Evolutionary conservation across 352 stramenopile genomes (phyloP), one percentile per base, ranked within the genome.

Genomic region (Phytopythium oedochilum): DNA sequence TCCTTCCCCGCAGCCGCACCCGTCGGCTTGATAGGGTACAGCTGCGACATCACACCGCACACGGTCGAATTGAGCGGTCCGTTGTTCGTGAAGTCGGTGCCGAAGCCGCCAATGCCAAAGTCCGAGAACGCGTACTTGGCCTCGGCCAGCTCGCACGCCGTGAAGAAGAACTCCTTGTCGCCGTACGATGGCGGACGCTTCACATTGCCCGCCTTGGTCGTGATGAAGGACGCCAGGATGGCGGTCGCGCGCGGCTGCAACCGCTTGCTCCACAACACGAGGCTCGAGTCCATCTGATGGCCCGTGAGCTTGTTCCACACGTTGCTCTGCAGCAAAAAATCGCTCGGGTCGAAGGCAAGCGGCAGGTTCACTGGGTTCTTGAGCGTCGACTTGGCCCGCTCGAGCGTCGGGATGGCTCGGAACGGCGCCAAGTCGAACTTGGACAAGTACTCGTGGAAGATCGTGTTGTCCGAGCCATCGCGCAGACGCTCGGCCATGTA

Each of bases 201-300:
- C n/a, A n/a, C n/a, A n/a, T n/a, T n/a, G n/a, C n/a, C n/a, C n/a
- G n/a, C n/a, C n/a, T n/a, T n/a, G n/a, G n/a, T 70, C 51, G 31
- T 60, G 68, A 0, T 72, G 49, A 83, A 82, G 7, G 69, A 83
- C 0, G 57, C 66, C 35, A 88, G 44, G n/a, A 81, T 43, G 10
- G 66, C 63, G 0, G 78, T 88, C 17, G 78, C 75, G 31, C 68
- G 73, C 11, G 59, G 63, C 46, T 88, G 75, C 20, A 60, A 55
- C 11, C 64, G 49, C 60, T 86, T 86, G 46, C 47, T 85, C 78
- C 78, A 88, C 0, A 86, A 60, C 29, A 83, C 35, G 22, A 88
- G 39, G 14, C 75, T 83, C 44, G 78, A 83, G 53, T 88, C 78
- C 36, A 79, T n/a, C n/a, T n/a, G n/a, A n/a, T 86, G 72, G 34